Evolutionary conservation across 164 flowering plant genomes (phyloP).

Genomic region (Warburgia ugandensis): DNA sequence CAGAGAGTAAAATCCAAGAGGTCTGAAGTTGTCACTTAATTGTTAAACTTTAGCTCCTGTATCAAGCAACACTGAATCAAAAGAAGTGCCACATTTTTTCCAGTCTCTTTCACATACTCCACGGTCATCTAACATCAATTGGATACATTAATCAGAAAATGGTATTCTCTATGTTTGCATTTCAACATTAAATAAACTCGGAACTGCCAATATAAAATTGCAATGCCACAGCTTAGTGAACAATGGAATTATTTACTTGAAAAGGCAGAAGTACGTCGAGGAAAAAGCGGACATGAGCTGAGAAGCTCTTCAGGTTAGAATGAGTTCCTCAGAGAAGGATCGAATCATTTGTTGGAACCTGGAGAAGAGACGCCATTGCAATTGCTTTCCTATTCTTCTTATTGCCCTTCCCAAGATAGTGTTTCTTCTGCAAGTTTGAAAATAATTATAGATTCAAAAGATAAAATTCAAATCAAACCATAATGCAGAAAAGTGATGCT

Average conservation of each 20-base stretch:
- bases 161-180: background rate
- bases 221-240: background rate
- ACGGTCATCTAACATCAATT: constrained; percentile 40
- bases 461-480: too few relatives aligned
- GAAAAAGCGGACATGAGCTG: constrained; percentile 69
- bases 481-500: too few relatives aligned
- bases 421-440: too few relatives aligned
- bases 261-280: constrained; percentile 41
- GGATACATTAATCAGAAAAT: background rate
- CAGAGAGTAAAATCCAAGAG: constrained; percentile 85
- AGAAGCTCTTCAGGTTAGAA: constrained; percentile 69
- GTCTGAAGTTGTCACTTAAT: constrained; percentile 49
- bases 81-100: constrained; percentile 88
- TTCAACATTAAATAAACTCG: background rate
- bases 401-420: too few relatives aligned
- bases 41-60: constrained; percentile 43
- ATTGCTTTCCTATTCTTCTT: background rate
- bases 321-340: constrained; percentile 67
- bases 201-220: background rate
- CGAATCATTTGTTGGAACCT: constrained; percentile 55
- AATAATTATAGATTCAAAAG: too few relatives aligned
- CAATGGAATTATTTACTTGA: background rate
- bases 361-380: constrained; percentile 44
- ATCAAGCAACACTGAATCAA: constrained; percentile 70
- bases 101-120: constrained; percentile 87